Evolutionary conservation across 2,329 filamentous ascomycete genomes (phyloP).

Genomic region (Colletotrichum destructivum): DNA sequence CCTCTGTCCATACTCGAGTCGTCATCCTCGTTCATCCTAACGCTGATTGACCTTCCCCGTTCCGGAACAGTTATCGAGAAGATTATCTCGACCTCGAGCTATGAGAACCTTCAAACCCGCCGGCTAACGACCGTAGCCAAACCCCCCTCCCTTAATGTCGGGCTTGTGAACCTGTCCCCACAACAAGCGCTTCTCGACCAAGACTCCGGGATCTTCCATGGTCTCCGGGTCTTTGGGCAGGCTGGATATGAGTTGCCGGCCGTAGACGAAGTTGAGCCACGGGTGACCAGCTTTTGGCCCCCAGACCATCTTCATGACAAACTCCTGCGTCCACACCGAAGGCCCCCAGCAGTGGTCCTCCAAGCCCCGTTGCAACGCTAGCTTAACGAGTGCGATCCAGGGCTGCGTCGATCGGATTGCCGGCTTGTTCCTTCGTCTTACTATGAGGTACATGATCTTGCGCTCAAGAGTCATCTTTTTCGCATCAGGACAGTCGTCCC

Average conservation of each 20-base stretch:
- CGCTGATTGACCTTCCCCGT: background rate
- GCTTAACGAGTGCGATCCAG: constrained; percentile 9
- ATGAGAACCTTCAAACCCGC: background rate
- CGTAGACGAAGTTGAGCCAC: constrained; percentile 1
- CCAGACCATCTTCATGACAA: background rate
- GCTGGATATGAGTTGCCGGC: background rate
- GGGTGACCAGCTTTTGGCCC: background rate
- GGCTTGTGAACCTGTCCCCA: constrained; percentile 5
- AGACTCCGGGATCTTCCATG: background rate
- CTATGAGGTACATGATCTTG: background rate
- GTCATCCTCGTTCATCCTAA: background rate
- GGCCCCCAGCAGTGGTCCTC: constrained; percentile 4
- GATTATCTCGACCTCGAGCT: too few relatives aligned
- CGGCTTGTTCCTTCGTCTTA: constrained; percentile 9
- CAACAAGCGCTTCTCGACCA: background rate
- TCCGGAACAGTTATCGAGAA: background rate
- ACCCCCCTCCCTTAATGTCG: background rate
- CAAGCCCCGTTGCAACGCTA: background rate
- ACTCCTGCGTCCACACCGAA: constrained; percentile 12
- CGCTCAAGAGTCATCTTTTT: constrained; percentile 5
- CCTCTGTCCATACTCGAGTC: background rate
- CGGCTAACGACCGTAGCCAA: background rate
- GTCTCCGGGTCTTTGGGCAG: constrained; percentile 6
- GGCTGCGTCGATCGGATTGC: constrained; percentile 6
- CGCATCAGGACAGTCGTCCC: constrained; percentile 1